These are phyloP conservation scores for Pseudocercospora vitis DNA, from an alignment of 2,329 filamentous ascomycete species.

Conservation along the genomic window DNA sequence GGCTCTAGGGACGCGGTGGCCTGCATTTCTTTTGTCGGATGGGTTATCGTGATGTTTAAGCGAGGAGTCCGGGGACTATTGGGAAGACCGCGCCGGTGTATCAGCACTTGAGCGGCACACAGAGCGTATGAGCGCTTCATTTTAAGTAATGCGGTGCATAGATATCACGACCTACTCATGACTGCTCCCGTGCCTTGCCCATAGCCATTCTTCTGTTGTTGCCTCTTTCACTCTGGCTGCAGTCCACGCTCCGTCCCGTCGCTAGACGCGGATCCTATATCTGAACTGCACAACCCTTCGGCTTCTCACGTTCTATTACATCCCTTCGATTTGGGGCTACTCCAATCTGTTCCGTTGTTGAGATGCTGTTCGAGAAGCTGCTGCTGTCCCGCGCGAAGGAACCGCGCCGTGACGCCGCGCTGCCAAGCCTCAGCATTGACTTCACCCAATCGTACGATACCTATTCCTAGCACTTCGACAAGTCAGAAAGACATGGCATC, in stretches of 20 bases:
- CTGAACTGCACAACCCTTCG: too few relatives aligned
- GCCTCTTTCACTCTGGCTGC: too few relatives aligned
- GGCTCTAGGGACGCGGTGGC: not conserved
- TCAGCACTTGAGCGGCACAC: not conserved
- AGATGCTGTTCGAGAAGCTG: not conserved
- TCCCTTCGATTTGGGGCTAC: too few relatives aligned
- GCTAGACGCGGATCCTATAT: too few relatives aligned
- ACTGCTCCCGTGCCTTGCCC: not conserved
- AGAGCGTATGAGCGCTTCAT: not conserved
- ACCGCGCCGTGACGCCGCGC: not conserved
- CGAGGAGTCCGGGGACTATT: not conserved
- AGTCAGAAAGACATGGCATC: not conserved
- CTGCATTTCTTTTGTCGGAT: not conserved
- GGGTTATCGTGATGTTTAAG: not conserved
- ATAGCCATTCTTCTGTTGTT: too few relatives aligned
- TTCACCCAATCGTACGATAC: conserved; percentile 5
- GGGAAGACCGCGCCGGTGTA: not conserved
- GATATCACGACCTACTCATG: not conserved
- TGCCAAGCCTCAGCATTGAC: not conserved
- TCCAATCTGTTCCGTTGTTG: too few relatives aligned
- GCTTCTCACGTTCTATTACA: too few relatives aligned
- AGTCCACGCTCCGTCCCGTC: too few relatives aligned
- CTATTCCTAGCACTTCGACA: not conserved
- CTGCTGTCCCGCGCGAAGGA: conserved; percentile 1
- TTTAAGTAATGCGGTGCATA: not conserved